Conservation (phyloP, 495 filamentous ascomycete species). For the Penicillium bovifimosum region DNA sequence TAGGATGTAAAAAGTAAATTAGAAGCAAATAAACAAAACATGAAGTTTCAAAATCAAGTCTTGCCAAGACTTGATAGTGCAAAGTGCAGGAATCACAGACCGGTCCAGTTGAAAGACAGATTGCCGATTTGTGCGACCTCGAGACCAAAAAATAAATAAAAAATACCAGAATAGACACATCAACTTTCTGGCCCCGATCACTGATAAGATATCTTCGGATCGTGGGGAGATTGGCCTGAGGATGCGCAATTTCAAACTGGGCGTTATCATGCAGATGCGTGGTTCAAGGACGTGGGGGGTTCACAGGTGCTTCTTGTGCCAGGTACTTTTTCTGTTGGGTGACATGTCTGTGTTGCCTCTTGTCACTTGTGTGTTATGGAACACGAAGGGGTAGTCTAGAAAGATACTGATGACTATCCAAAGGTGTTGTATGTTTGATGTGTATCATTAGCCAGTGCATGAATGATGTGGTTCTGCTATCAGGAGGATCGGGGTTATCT, state of each 20-base stretch:
- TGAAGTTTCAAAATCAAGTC: conserved; percentile 6
- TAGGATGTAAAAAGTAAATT: background rate
- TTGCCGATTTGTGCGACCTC: conserved; percentile 1
- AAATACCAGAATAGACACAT: background rate
- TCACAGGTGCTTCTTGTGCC: background rate
- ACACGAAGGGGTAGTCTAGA: background rate
- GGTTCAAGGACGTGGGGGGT: conserved; percentile 1
- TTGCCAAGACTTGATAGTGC: conserved; percentile 7
- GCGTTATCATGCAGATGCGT: conserved; percentile 1
- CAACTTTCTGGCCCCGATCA: background rate
- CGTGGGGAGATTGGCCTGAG: background rate
- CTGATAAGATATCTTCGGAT: background rate
- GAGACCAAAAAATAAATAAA: background rate
- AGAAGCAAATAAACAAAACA: background rate
- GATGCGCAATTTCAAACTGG: background rate
- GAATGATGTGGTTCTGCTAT: background rate
- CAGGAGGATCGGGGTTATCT: background rate
- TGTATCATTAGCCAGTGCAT: background rate
- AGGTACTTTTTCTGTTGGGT: conserved; percentile 3
- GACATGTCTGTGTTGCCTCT: background rate
- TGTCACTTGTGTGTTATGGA: background rate
- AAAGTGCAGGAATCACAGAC: background rate
- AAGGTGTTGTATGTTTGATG: background rate
- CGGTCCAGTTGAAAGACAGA: background rate
- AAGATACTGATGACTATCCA: background rate